These are phyloP conservation scores for Dictyophora rubrovolvata DNA, from an alignment of 768 basidiomycete species.

Conservation along the genomic window DNA sequence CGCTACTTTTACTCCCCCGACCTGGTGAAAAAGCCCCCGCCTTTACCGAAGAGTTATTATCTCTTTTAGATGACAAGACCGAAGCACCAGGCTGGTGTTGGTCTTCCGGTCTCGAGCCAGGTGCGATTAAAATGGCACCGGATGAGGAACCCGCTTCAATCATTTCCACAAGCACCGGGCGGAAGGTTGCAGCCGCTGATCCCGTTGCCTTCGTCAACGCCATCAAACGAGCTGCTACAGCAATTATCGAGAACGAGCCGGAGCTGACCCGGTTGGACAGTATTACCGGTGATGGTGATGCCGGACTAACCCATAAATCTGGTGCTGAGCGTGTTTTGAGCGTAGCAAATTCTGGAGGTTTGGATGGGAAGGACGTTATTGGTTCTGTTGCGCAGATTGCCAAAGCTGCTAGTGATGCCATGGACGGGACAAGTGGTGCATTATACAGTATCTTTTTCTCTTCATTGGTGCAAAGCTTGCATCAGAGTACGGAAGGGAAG, in stretches of 20 bases:
- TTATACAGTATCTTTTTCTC: conserved; percentile 93
- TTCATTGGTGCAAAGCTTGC: conserved; percentile 57
- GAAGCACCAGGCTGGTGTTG: conserved; percentile 82
- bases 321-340: conserved; percentile 67
- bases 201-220: conserved; percentile 40
- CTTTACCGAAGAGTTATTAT: conserved; percentile 37
- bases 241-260: conserved; percentile 67
- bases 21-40: conserved; percentile 28
- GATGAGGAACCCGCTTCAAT: conserved; percentile 11
- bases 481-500: conserved; percentile 4
- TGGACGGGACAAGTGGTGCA: conserved; percentile 90
- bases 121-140: conserved; percentile 13
- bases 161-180: conserved; percentile 8
- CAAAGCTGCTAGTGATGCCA: conserved; percentile 65
- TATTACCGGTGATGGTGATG: conserved; percentile 86
- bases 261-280: conserved; percentile 89
- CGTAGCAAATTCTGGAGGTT: conserved; percentile 41
- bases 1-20: conserved; percentile 64
- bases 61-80: conserved; percentile 57
- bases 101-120: conserved; percentile 37
- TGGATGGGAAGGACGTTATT: conserved; percentile 57
- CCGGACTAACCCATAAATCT: conserved; percentile 56
- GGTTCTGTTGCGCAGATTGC: conserved; percentile 58
- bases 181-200: conserved; percentile 30
- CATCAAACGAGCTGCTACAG: conserved; percentile 50